Evolutionary conservation across 169 alveolate species (phyloP).

Genomic region (Eimeria sp.): DNA sequence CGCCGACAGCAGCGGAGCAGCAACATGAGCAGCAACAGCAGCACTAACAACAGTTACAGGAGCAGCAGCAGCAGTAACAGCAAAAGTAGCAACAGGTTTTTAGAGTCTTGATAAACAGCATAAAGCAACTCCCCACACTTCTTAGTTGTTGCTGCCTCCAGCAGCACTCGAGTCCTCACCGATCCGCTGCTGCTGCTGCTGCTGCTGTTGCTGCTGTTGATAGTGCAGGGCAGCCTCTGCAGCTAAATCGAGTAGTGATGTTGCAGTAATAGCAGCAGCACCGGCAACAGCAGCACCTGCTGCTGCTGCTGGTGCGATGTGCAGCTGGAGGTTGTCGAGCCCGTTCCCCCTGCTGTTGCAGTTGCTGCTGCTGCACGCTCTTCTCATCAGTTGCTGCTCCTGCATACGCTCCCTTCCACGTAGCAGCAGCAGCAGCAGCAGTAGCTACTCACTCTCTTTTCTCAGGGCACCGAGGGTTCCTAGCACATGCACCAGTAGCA

Average conservation of each 20-base stretch:
- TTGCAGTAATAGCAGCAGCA: background rate
- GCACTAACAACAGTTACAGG: background rate
- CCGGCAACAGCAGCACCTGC: constrained; percentile 24
- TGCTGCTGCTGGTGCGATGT: constrained; percentile 32
- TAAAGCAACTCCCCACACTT: background rate
- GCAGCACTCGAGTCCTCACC: constrained; percentile 38
- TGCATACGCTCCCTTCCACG: background rate
- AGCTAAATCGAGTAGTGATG: background rate
- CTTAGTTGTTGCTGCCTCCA: background rate
- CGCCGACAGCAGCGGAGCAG: constrained; percentile 8
- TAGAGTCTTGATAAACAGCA: background rate
- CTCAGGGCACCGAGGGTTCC: background rate
- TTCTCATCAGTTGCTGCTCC: background rate
- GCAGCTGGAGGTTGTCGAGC: constrained; percentile 5
- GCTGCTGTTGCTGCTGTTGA: constrained; percentile 29
- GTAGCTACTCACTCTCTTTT: background rate
- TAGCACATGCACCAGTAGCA: constrained; percentile 3
- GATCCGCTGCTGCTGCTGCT: constrained; percentile 6
- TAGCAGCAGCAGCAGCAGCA: constrained; percentile 40
- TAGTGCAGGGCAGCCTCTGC: background rate
- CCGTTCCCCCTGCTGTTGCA: background rate
- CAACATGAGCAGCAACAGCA: too few relatives aligned
- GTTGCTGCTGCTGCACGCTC: constrained; percentile 39
- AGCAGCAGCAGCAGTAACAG: background rate
- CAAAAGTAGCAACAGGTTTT: background rate